Percentiles rank a stretch among this genome's conserved stretches.
phyloP scores from a whole-genome alignment of 2,329 filamentous ascomycete species.

The Zalaria sp. region DNA sequence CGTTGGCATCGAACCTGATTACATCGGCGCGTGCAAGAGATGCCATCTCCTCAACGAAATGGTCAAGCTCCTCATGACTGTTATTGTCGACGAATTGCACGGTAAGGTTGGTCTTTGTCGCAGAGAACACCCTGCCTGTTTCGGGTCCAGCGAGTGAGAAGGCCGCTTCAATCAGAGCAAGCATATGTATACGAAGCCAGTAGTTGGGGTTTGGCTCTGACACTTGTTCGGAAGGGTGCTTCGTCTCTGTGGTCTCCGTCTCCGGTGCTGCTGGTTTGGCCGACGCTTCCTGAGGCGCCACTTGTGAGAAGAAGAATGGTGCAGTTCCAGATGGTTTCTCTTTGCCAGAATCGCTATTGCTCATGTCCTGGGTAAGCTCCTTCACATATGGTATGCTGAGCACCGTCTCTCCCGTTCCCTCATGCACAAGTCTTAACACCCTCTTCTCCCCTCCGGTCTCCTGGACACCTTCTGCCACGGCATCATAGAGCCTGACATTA shows the following conservation, averaged over 20 bases:
- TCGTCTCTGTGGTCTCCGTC: too few species aligned
- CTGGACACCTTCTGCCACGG: neutral
- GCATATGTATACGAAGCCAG: conserved; percentile 27
- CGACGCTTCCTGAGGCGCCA: conserved; percentile 39
- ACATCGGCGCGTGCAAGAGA: conserved; percentile 49
- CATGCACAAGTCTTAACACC: neutral
- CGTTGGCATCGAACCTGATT: conserved; percentile 52
- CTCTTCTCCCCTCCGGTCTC: neutral
- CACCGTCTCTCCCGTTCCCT: neutral
- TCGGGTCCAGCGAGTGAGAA: conserved; percentile 4
- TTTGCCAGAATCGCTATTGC: conserved; percentile 90
- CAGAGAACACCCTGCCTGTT: neutral
- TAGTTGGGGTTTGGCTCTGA: conserved; percentile 16
- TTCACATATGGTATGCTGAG: conserved; percentile 3
- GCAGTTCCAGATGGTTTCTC: conserved; percentile 91
- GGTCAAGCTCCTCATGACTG: conserved; percentile 38
- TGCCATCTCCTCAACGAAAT: conserved; percentile 50
- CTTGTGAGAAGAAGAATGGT: conserved; percentile 74
- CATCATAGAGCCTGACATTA: conserved; percentile 17
- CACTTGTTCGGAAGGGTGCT: too few species aligned
- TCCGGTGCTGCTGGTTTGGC: too few species aligned
- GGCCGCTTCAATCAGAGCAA: conserved; percentile 5
- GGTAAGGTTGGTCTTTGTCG: conserved; percentile 39
- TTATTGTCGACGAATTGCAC: conserved; percentile 43
- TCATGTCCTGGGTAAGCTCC: conserved; percentile 74